These are phyloP conservation scores for Benincasa hispida DNA, from an alignment of 306 rosid species.

Conservation along the genomic window DNA sequence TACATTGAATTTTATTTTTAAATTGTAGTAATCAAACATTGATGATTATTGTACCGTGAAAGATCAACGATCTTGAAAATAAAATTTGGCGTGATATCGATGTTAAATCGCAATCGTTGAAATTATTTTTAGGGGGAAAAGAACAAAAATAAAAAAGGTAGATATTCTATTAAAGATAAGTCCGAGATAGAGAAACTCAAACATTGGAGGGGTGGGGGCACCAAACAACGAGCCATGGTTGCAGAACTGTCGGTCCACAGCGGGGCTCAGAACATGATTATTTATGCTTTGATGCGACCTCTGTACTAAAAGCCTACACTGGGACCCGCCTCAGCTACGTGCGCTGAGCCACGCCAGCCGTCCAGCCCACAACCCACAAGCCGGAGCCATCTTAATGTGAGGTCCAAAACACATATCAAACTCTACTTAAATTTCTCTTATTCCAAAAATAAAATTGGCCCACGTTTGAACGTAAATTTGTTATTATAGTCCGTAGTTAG, in stretches of 20 bases:
- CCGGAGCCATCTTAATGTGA: background rate
- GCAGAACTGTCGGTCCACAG: background rate
- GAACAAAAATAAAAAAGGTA: too few species aligned
- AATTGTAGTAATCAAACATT: too few species aligned
- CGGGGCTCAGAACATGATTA: background rate
- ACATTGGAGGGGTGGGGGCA: background rate
- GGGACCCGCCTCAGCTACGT: background rate
- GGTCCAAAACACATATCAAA: background rate
- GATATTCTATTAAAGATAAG: background rate
- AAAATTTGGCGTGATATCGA: too few species aligned
- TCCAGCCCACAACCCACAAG: background rate
- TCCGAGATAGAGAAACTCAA: background rate
- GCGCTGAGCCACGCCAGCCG: background rate
- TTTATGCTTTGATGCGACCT: slow-evolving; percentile 2
- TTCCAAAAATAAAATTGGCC: background rate
- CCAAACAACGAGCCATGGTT: background rate
- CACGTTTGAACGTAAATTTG: too few species aligned
- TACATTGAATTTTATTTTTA: too few species aligned
- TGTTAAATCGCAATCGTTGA: too few species aligned
- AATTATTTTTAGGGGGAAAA: too few species aligned
- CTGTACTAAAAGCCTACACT: background rate
- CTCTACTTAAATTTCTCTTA: background rate
- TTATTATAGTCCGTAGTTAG: too few species aligned
- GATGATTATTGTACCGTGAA: too few species aligned
- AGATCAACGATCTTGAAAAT: too few species aligned